Evolutionary conservation across 352 stramenopile species (phyloP), one percentile per base, ranked within the genome.

Genomic region (Globisporangium paroecandrum): DNA sequence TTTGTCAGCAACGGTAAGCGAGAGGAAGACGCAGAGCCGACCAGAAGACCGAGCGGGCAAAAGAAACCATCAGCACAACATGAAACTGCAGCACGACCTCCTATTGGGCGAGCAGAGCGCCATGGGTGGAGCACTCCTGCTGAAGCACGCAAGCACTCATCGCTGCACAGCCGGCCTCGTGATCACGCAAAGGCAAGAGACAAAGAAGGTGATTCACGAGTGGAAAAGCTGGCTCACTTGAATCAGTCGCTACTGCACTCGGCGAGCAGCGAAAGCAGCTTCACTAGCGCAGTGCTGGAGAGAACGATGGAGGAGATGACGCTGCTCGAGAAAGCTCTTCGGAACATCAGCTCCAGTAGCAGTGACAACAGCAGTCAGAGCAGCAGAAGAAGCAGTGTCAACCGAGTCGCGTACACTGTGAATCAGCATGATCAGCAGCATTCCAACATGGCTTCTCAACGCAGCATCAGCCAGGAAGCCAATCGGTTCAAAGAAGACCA

Each of bases 281-380:
- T 80, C 63, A 69, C 70, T 8, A 83, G 74, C 43, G 68, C 71
- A 27, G 77, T 78, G 1, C 69, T 87, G 63, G 72, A 74, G 56
- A 71, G 82, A 62, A 89, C 82, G 6, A 85, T 84, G 70, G 75
- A 88, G 58, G 82, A 93, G 57, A 77, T 85, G 72, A 82, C 77
- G 25, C 64, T 89, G 27, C 58, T 93, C 47, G 80, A 91, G 69
- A 89, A 85, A 51, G 81, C 82, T 24, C 73, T 93, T 18, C 79
- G 78, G 4, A 85, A 89, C 54, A 71, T 91, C 58, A 93, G 81
- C 62, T 89, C 79, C 58, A 89, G 77, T n/a, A 76, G 62, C 25
- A 89, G 51, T 27, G 62, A 18, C n/a, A 69, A 47, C 24, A 47
- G 54, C 47, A 58, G 51, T 38, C 54, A 3, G 8, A 51, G 25